Evolutionary conservation across 2,329 filamentous ascomycete species (phyloP).

Genomic region (Neofusicoccum sp.): DNA sequence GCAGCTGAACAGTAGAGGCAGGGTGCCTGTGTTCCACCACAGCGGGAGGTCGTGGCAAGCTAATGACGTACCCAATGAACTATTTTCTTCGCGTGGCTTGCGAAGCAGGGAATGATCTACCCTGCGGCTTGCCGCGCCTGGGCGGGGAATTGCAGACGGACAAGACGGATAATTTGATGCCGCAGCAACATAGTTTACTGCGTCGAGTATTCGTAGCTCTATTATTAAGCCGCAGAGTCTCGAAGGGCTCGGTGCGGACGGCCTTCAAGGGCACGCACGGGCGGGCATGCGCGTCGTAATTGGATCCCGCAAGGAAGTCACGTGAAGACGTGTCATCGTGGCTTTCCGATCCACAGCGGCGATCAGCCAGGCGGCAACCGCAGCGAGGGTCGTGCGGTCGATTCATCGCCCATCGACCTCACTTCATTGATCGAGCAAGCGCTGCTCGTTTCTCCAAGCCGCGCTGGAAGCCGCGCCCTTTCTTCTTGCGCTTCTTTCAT

Average conservation of each 20-base stretch:
- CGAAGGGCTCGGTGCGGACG: too few relatives aligned
- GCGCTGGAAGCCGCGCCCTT: background rate
- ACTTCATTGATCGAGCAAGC: background rate
- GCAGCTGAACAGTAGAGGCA: too few relatives aligned
- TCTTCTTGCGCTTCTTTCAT: background rate
- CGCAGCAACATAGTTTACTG: too few relatives aligned
- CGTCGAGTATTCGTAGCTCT: too few relatives aligned
- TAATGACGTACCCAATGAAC: background rate
- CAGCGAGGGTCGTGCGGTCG: conserved; percentile 6
- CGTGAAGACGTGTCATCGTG: background rate
- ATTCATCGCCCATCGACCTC: background rate
- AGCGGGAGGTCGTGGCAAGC: background rate
- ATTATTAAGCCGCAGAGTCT: too few relatives aligned
- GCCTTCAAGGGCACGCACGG: background rate
- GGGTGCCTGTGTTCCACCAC: background rate
- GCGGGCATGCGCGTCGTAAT: too few relatives aligned
- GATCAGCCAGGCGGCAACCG: background rate
- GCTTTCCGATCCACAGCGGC: background rate
- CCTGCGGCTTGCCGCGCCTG: background rate
- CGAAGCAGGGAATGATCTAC: background rate
- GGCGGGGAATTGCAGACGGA: background rate
- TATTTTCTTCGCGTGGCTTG: background rate
- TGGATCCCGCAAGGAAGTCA: too few relatives aligned
- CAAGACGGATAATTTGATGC: background rate
- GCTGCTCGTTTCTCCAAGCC: background rate